Evolutionary conservation across 2,329 filamentous ascomycete genomes (phyloP), one percentile per base, ranked within the genome.

Genomic region (Scleromitrula shiraiana): DNA sequence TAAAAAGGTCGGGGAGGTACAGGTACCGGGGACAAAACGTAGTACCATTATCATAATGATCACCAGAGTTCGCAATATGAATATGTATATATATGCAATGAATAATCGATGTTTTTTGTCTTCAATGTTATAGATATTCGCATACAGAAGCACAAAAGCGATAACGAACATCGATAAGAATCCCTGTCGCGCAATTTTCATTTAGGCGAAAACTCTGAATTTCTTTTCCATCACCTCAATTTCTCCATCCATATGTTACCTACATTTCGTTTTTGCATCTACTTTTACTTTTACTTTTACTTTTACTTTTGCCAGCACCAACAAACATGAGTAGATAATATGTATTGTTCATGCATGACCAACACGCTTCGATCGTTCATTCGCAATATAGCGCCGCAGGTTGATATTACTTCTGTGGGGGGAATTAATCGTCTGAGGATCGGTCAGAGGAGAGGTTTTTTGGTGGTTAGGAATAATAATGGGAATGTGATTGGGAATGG

Each of bases 351-450:
- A 20, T 64, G 61, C 41, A 55, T 47, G 20, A 36, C 41, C 19
- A 59, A 59, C 39, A 55, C 53, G 12, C 50, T 64, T n/a, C 48
- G 50, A 46, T 38, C 58, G 2, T 64, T 64, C 37, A 55, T 64
- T 20, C 56, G 60, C 44, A 60, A 50, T 51, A 45, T 64, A 37
- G 52, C 60, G 14, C 57, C 60, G 14, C 57, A 62, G 27, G 46
- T 64, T 26, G 59, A 64, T 46, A 20, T 63, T n/a, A 43, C 55
- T 29, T n/a, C n/a, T n/a, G n/a, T n/a, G n/a, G n/a, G n/a, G n/a
- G n/a, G n/a, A n/a, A n/a, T n/a, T n/a, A n/a, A n/a, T n/a, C n/a
- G n/a, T n/a, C n/a, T n/a, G n/a, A n/a, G n/a, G n/a, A n/a, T n/a
- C n/a, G n/a, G n/a, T n/a, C n/a, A n/a, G n/a, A n/a, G n/a, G n/a